phyloP scores from a whole-genome alignment of 2,329 filamentous ascomycete species.

The Aspergillus novoparasiticus region DNA sequence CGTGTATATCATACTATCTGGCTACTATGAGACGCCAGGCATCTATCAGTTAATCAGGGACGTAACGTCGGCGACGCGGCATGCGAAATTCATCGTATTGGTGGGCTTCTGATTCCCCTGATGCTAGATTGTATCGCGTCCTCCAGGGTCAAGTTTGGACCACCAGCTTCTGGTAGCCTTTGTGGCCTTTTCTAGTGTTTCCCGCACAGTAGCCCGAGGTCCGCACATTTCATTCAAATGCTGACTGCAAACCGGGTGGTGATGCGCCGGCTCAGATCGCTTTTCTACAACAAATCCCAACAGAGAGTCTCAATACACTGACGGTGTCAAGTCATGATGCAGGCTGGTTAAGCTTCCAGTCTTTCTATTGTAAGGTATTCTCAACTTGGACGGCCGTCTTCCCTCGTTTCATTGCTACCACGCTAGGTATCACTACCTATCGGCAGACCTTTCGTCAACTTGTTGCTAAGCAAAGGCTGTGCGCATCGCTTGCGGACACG shows the following conservation, averaged over 20 bases:
- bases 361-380: slow-evolving; percentile 15
- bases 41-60: slow-evolving; percentile 8
- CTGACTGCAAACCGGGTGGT: slow-evolving; percentile 19
- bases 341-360: slow-evolving; percentile 17
- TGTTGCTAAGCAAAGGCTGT: neutral
- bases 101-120: slow-evolving; percentile 15
- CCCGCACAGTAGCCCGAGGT: neutral
- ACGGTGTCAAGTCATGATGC: slow-evolving; percentile 20
- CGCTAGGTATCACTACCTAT: neutral
- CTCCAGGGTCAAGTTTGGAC: slow-evolving; percentile 4
- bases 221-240: slow-evolving; percentile 16
- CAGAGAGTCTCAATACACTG: slow-evolving; percentile 7
- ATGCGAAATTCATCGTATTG: slow-evolving; percentile 17
- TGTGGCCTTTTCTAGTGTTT: neutral
- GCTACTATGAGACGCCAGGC: slow-evolving; percentile 12
- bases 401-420: slow-evolving; percentile 1
- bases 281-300: slow-evolving; percentile 1
- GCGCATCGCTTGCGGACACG: neutral
- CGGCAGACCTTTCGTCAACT: neutral
- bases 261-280: slow-evolving; percentile 14
- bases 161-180: neutral
- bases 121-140: slow-evolving; percentile 5
- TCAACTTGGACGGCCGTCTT: neutral
- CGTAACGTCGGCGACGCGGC: slow-evolving; percentile 7
- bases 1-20: slow-evolving; percentile 4